Base-by-base conservation (phyloP, 2,329 filamentous ascomycete genomes). In the Ophiostoma tasmaniense region DNA sequence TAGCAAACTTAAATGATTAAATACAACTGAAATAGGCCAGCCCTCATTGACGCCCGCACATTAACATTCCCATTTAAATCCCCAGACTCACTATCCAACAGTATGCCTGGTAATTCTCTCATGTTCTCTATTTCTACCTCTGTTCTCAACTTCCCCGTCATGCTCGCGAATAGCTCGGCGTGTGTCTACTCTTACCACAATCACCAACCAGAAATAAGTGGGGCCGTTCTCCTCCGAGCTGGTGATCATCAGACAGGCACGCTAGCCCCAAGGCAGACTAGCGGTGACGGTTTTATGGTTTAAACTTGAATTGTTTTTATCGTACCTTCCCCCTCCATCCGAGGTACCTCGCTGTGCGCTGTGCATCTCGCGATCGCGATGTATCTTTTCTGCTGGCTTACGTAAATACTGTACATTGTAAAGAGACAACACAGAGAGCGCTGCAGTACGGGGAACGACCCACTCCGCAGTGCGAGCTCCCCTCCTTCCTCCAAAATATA, bases 181-280 rank as follows among this genome's bases (percentile, higher is more conserved):
- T 33, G 39, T 33, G 17, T 66, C 50, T 20, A 37, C 37, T 55
- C 42, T 59, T 33, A 52, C 42, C 17, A 33, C n/a, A 25, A 55
- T 25, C n/a, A 66, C 30, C 42, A 64, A 20, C n/a, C 14, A 8
- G n/a, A 35, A 39, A 37, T 37, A n/a, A 37, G 70, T 65, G 70
- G 68, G 70, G 68, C 70, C 70, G 70, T 71, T 71, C 69, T 70
- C 65, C 66, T 70, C 70, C 70, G 70, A 71, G 30, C 14, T 62
- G 50, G 68, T 67, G 68, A 66, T 68, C 68, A 68, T 28, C 66
- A 68, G 68, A 50, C 65, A 55, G 5, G 3, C 4, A 20, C 33
- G 17, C 70, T 66, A 69, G 35, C 33, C 62, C 3, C 1, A 67
- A 17, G 6, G 1, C 20, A 50, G 70, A 61, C 67, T 71, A 71